Evolutionary conservation across 306 rosid species (phyloP), one percentile per base, ranked within the genome.

Genomic region (Rosa lucieae): DNA sequence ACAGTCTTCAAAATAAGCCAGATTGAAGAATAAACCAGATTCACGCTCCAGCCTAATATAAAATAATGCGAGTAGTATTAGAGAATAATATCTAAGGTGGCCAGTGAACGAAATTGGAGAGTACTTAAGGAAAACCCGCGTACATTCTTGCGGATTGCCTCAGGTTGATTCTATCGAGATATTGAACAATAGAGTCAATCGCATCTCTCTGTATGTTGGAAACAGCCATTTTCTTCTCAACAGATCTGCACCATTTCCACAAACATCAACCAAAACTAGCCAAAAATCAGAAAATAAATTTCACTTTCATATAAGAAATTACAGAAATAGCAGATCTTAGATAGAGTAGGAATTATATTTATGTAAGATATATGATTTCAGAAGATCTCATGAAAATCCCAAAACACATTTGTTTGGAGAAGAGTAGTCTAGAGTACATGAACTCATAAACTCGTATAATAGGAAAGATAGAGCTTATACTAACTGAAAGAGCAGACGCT

Each of bases 11-110:
- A 78, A 81, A 40, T 49, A 14, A 2, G 10, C 40, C 44, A 74
- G 2, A 62, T 66, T 70, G 66, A 84, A 81, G 29, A 26, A 51
- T 2, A 81, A 10, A 62, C 68, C 42, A 5, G 68, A 62, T 62
- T 62, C 68, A 29, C 68, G 68, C 68, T 62, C 68, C 40, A 32
- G 18, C 40, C 68, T 62, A 29, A 32, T 62, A 11, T 26, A 5
- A 26, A 11, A 62, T 13, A 62, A 23, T 26, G 15, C 39, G 26
- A 11, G 10, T 26, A 26, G 67, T 26, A 61, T 10, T 61, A 61
- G 3, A 18, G 26, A 61, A 56, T n/a, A 9, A 53, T 53, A 21
- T 58, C 13, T 8, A 29, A 29, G 20, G 42, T 62, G 42, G 42
- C 18, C 17, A 29, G 18, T 23, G 15, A 21, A 12, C 3, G 8